Evolutionary conservation across 2,329 filamentous ascomycete genomes (phyloP).

Genomic region (Fusarium haematococcum): DNA sequence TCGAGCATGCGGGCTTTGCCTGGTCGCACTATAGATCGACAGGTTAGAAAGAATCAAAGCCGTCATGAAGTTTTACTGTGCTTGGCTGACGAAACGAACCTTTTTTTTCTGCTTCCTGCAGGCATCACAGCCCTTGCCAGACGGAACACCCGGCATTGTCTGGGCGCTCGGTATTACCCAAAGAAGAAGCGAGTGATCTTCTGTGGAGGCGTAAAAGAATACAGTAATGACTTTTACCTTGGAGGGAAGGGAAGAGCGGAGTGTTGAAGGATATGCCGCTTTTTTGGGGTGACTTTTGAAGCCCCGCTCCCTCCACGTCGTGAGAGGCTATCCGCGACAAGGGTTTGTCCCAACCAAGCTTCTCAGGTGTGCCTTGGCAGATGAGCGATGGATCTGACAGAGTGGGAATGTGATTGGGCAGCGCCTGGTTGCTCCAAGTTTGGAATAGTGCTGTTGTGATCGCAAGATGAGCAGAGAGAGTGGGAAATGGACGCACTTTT

Average conservation of each 20-base stretch:
- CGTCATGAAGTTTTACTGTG: background rate
- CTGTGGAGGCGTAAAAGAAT: slow-evolving; percentile 3
- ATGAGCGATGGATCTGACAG: background rate
- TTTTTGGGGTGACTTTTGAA: background rate
- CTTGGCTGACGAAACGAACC: slow-evolving; percentile 45
- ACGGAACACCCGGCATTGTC: slow-evolving; percentile 64
- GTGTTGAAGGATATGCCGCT: slow-evolving; percentile 13
- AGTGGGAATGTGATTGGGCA: slow-evolving; percentile 12
- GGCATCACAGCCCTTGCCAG: slow-evolving; percentile 61
- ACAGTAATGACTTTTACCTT: background rate
- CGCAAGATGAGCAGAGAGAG: background rate
- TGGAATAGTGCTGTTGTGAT: slow-evolving; percentile 15
- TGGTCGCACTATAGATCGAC: slow-evolving; percentile 57
- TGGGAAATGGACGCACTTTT: background rate
- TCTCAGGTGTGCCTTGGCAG: slow-evolving; percentile 5
- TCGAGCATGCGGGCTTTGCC: slow-evolving; percentile 55
- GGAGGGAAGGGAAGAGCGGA: background rate
- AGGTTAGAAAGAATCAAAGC: background rate
- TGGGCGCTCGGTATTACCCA: slow-evolving; percentile 37
- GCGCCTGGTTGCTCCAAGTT: slow-evolving; percentile 26
- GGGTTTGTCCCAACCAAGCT: slow-evolving; percentile 5
- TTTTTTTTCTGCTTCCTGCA: slow-evolving; percentile 67
- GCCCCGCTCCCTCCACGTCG: slow-evolving; percentile 22
- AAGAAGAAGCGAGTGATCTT: slow-evolving; percentile 24
- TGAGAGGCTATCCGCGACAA: slow-evolving; percentile 1